Base-by-base conservation (phyloP, 2,329 filamentous ascomycete species). In the Apiospora aurea region DNA sequence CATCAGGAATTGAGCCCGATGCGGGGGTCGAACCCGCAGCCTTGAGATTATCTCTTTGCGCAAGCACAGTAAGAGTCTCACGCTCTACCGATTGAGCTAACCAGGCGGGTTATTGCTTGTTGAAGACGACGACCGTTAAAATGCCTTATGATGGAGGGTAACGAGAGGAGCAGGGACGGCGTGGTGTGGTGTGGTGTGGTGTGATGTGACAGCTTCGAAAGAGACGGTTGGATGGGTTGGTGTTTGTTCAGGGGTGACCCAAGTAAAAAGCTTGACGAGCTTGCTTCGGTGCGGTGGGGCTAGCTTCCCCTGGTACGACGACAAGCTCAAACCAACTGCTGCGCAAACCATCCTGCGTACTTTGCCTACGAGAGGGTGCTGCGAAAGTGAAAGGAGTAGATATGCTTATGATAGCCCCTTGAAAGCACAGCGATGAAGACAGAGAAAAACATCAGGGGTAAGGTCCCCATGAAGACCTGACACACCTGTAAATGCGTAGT, bases 31-130 rank as follows among this genome's bases (percentile, higher is more conserved):
- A 74, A 74, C 66, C 57, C 57, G 57, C 57, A 64, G 34, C 57
- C 57, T 64, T 64, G 57, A 64, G 57, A 64, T 64, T n/a, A 21
- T 38, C 53, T 61, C 53, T 7, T n/a, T 16, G 24, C 10, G 49
- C 24, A 7, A n/a, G 18, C 10, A 13, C 18, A 41, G 29, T 85
- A 86, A 85, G 90, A 91, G 90, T 91, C 89, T 90, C 87, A 91
- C 89, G 89, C 89, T 92, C 90, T 92, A 91, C 88, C 87, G 87
- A 90, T 90, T 90, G 88, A 90, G 88, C 88, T 90, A 90, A 85
- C 87, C 86, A 38, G 66, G 66, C 66, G 4, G 34, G 24, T 49
- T 34, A 16, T 21, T 61, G 3, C 41, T 64, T 64, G 57, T 41
- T 64, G 57, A 64, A 41, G 10, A 14, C 34, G n/a, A 7, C 10